Conservation (phyloP, 495 filamentous ascomycete genomes). For the Hyaloscypha finlandica region DNA sequence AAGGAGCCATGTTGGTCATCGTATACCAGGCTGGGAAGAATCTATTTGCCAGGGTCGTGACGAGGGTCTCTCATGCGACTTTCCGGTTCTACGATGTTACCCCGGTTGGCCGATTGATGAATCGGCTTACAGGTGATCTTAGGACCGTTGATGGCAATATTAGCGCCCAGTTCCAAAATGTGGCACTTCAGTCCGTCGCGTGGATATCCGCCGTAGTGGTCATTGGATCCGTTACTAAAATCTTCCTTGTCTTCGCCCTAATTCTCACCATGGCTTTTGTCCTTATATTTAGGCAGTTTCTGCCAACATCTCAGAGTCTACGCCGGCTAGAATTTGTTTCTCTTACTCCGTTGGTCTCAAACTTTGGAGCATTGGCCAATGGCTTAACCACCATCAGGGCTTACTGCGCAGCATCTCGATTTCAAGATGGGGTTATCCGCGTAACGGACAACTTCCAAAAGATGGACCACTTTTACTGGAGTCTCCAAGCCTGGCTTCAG, state of each 20-base stretch:
- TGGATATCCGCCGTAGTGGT: slow-evolving; percentile 73
- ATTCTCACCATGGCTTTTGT: slow-evolving; percentile 63
- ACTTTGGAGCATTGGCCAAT: slow-evolving; percentile 79
- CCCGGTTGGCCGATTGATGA: slow-evolving; percentile 82
- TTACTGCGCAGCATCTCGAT: slow-evolving; percentile 70
- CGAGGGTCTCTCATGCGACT: slow-evolving; percentile 70
- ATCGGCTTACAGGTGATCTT: slow-evolving; percentile 83
- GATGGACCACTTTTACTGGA: slow-evolving; percentile 94
- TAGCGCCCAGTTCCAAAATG: slow-evolving; percentile 63
- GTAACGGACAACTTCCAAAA: slow-evolving; percentile 84
- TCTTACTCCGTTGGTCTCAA: slow-evolving; percentile 77
- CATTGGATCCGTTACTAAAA: slow-evolving; percentile 72
- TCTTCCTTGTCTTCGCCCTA: slow-evolving; percentile 71
- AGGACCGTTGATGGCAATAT: slow-evolving; percentile 80
- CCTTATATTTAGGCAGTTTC: slow-evolving; percentile 67
- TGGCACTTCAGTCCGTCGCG: slow-evolving; percentile 63
- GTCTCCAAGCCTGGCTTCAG: slow-evolving; percentile 76
- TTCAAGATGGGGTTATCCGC: slow-evolving; percentile 72
- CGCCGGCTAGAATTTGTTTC: slow-evolving; percentile 83
- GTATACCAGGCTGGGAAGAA: slow-evolving; percentile 72
- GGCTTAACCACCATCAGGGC: slow-evolving; percentile 80
- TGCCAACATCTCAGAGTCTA: slow-evolving; percentile 80
- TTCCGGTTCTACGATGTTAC: slow-evolving; percentile 89
- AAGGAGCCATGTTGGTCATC: slow-evolving; percentile 66
- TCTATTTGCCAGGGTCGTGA: slow-evolving; percentile 69